Base-by-base conservation (phyloP, 164 flowering plant species). In the Stephania japonica region DNA sequence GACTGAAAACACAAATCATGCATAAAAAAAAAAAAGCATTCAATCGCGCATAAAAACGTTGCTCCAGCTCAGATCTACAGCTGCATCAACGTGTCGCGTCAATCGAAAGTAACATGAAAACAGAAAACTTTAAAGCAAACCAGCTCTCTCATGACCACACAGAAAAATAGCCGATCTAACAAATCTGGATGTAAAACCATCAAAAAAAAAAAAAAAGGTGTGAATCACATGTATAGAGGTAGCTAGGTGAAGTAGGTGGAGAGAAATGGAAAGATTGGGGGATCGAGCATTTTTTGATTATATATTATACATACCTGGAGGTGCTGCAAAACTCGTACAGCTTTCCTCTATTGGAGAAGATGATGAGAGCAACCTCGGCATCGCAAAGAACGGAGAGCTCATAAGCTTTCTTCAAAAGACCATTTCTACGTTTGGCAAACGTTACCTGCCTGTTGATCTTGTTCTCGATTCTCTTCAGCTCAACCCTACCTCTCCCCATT, bases 401-500 rank as follows among this genome's bases (percentile, higher is more conserved):
- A 76, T 89, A 90, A 67, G 97, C 97, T 86, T 92, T 92, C 85
- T 92, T 90, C 90, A 90, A 84, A 50, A 92, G 87, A 2, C 95
- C 97, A 81, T 90, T 92, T 44, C 97, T 89, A 67, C 97, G 78
- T 83, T 91, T 91, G 0, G 97, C 93, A 72, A 90, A 91, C 67
- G 94, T 91, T 67, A 90, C 97, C 75, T 91, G 94, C 78, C 94
- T 82, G 79, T 90, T 91, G 85, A 91, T 91, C 90, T 91, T 91
- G 93, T 91, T 91, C 87, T 91, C 97, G 41, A 90, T 91, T 75
- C 93, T 87, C 93, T 89, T 91, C 88, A 92, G 78, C 84, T 90
- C 97, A 68, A 90, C 93, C 73, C 94, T 89, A 59, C 97, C 97
- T 78, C 97, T 92, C 68, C 97, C 97, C 94, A 90, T 92, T 74